Percentiles rank a stretch among this genome's conserved stretches.
Evolutionary conservation across 2,329 filamentous ascomycete genomes (phyloP).

Genomic region (Cladosporium oxysporum): DNA sequence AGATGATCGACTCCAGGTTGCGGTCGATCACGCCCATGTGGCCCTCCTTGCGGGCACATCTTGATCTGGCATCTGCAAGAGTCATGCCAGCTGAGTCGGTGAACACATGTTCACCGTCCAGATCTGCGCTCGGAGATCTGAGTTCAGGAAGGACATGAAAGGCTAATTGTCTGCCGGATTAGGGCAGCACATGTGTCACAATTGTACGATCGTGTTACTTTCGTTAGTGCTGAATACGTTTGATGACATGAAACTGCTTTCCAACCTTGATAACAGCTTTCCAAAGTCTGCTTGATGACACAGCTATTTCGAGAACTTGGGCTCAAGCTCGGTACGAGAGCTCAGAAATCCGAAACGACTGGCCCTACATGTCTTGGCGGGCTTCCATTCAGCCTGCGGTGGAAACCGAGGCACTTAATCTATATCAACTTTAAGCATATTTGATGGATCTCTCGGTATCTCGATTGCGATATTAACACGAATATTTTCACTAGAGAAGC

Average conservation of each 20-base stretch:
- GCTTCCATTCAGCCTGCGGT: background rate
- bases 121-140: background rate
- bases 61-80: background rate
- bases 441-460: background rate
- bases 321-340: background rate
- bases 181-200: background rate
- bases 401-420: background rate
- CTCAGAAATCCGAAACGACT: background rate
- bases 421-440: background rate
- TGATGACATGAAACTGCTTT: conserved; percentile 5
- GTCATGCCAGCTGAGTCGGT: background rate
- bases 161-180: background rate
- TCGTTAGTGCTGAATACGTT: background rate
- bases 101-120: conserved; percentile 1
- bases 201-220: background rate
- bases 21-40: conserved; percentile 1
- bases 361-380: background rate
- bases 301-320: background rate
- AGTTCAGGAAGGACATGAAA: background rate
- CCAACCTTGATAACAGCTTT: conserved; percentile 4
- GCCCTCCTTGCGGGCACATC: background rate
- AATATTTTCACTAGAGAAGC: background rate
- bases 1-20: conserved; percentile 4
- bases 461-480: background rate
- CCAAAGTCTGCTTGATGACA: background rate